Base-by-base conservation (phyloP, 2,329 filamentous ascomycete species). In the Chaetomium sp. region DNA sequence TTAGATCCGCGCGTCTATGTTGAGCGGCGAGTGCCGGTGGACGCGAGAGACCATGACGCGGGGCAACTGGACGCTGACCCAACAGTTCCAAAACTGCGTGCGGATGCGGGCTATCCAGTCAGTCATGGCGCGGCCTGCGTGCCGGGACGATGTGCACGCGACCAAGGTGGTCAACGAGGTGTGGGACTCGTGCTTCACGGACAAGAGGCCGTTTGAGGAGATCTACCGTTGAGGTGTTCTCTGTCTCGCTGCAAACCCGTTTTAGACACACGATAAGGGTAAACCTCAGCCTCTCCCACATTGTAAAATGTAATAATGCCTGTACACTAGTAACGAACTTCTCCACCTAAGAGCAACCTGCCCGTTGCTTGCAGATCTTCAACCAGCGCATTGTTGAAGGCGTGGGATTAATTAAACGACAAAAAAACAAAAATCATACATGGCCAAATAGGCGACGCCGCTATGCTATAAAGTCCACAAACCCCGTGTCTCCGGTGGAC, bases 101-200 rank as follows among this genome's bases (percentile, higher is more conserved):
- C 80, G 91, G 58, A 76, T 82, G 67, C 79, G 94, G 64, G 94
- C 94, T 9, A 84, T 90, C 37, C 74, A 88, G 63, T 95, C 89
- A 27, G 83, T 99, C 64, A 81, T 84, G 75, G 85, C 82, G 37
- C 79, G 94, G 59, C 90, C 91, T 12, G 79, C 80, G 47, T 94
- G 91, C 68, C 89, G 88, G 70, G 88, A 95, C 71, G 86, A 95
- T 65, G 84, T 85, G 11, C 89, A 97, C 63, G 94, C 94, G 4
- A 81, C 84, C 51, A 89, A 88, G 73, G 85, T 95, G 33, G 90
- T 99, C 56, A 94, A 97, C 72, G 87, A 95, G 72, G 94, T 99
- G n/a, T 99, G 92, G 90, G 91, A 96, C 64, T 96, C 91, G 65
- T 99, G 94, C 71, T 99, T 95, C 70, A 77, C 82, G 51, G 94